Evolutionary conservation across 1,284 basidiomycete species (phyloP), one percentile per base, ranked within the genome.

Genomic region (Erythrobasidium hasegawianum): DNA sequence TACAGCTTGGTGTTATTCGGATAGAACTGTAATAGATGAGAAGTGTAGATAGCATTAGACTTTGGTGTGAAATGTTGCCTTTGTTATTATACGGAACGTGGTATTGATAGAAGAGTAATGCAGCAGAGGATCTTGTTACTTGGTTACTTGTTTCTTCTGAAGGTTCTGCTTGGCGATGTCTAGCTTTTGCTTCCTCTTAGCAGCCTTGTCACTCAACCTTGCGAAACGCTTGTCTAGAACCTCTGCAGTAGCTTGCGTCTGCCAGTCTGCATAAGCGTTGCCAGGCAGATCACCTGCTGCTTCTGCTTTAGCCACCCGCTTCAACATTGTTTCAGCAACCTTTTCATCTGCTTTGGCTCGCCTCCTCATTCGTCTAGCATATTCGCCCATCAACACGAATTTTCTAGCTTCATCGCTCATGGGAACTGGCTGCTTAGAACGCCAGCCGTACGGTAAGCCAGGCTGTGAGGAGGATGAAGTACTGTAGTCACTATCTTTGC

Each of bases 261-360:
- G 16, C 43, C 43, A 47, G 8, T n/a, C 43, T 47, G n/a, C n/a
- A 24, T 18, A 47, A 24, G 16, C 43, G 16, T 47, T 47, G n/a
- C 43, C 22, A 18, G 43, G 43, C 43, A 24, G 43, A 33, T 33
- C 43, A 5, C 22, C 43, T 7, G 43, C 43, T 47, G 16, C 43
- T 47, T 47, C 43, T 47, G n/a, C 43, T 47, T 47, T 47, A n/a
- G n/a, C n/a, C 8, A 47, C 43, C n/a, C 22, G 22, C 43, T 47
- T 47, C n/a, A 47, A 14, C 22, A 47, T n/a, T 8, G n/a, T 47
- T n/a, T 47, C 22, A n/a, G 43, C 43, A 7, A 24, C 43, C 43
- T 47, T 47, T n/a, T 18, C 43, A 8, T 47, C 43, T n/a, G 43
- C 43, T 47, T 24, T 47, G 8, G 43, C 43, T 5, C 43, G 43